Evolutionary conservation across 106 monocot species (phyloP), one percentile per base, ranked within the genome.

Genomic region (Allium fistulosum): DNA sequence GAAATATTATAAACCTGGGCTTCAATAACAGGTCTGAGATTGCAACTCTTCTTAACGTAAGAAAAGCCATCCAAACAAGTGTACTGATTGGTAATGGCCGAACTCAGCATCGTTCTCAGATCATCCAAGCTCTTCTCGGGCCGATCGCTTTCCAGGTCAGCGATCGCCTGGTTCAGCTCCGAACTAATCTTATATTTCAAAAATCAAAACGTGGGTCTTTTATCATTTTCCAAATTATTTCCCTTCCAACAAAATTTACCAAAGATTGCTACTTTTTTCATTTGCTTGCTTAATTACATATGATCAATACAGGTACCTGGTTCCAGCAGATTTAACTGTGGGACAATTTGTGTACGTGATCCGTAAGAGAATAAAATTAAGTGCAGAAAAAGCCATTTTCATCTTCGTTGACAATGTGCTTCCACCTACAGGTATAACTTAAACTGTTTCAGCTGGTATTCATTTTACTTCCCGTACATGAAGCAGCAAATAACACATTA

Each of bases 281-380:
- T 48, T 13, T 47, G 9, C 13, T 64, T n/a, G 53, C 15, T 62
- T 45, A 5, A 48, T 46, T 64, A 37, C 14, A 0, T 59, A 56
- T 70, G 4, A 12, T 55, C 2, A 15, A 15, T 6, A 55, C 65
- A 96, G 95, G 79, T 95, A 91, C 50, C 77, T 94, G 11, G 94
- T 94, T 72, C 94, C 95, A 46, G 95, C 95, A 59, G 95, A 95
- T 71, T 74, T 91, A 37, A 88, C 95, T 0, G 85, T 95, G 2
- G 91, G 88, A 27, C 95, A 95, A 72, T 95, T 95, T 84, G 91
- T 95, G 13, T 95, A 95, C 82, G 95, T 95, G 55, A 87, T 95
- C 17, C 91, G 95, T 26, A 95, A 95, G 79, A 75, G 91, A 51
- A 95, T 95, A 48, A 95, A 91, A 74, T 88, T 95, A 14, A 84